Evolutionary conservation across 2,329 filamentous ascomycete genomes (phyloP).

Genomic region (Sclerotinia trifoliorum): DNA sequence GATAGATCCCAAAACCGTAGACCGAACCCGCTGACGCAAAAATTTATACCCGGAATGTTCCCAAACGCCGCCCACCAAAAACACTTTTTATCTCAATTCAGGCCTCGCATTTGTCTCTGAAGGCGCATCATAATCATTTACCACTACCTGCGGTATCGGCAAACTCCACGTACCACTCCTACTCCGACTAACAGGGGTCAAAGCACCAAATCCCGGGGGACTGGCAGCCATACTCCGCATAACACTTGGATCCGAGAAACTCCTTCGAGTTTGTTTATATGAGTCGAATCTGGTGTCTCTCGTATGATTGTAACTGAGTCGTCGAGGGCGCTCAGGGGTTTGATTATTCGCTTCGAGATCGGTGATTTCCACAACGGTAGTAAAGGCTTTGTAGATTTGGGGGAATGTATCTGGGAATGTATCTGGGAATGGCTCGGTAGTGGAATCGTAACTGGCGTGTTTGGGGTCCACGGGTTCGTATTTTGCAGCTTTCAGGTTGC

Average conservation of each 20-base stretch:
- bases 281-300: constrained; percentile 31
- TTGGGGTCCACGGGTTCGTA: constrained; percentile 18
- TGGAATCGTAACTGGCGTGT: neutral
- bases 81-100: neutral
- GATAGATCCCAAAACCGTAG: neutral
- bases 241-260: constrained; percentile 14
- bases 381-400: constrained; percentile 20
- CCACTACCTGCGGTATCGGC: constrained; percentile 26
- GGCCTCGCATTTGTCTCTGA: constrained; percentile 25
- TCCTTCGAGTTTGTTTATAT: constrained; percentile 24
- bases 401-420: constrained; percentile 4
- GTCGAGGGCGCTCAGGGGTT: neutral
- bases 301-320: constrained; percentile 29
- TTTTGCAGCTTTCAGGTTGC: constrained; percentile 15
- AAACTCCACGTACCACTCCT: constrained; percentile 16
- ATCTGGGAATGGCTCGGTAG: neutral
- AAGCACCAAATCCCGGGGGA: neutral
- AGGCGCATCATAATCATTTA: constrained; percentile 32
- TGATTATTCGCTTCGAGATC: constrained; percentile 8
- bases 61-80: constrained; percentile 3
- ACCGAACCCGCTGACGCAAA: neutral
- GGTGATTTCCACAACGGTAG: constrained; percentile 14
- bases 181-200: neutral
- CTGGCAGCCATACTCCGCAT: neutral
- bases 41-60: neutral